These are phyloP conservation scores for Penicillium sp. DNA, from an alignment of 2,329 filamentous ascomycete species.

Conservation along the genomic window DNA sequence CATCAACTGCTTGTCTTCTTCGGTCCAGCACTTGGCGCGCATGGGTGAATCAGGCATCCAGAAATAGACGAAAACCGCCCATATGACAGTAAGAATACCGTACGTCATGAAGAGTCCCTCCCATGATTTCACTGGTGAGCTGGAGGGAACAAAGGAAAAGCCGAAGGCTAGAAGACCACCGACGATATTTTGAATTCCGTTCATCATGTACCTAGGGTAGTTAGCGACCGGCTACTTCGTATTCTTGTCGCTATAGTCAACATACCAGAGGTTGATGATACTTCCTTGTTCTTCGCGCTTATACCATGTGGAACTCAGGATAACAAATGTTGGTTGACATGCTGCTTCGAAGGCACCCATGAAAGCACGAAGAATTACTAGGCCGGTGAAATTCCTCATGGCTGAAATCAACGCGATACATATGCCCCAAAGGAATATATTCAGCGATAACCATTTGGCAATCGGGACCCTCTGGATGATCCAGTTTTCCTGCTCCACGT, in stretches of 20 bases:
- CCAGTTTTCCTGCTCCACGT: slow-evolving; percentile 52
- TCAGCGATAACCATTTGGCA: slow-evolving; percentile 67
- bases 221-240: background rate
- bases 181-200: slow-evolving; percentile 72
- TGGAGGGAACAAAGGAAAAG: slow-evolving; percentile 53
- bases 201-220: slow-evolving; percentile 69
- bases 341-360: slow-evolving; percentile 73
- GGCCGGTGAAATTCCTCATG: slow-evolving; percentile 62
- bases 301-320: slow-evolving; percentile 73
- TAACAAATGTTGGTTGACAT: slow-evolving; percentile 70
- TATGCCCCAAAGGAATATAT: slow-evolving; percentile 67
- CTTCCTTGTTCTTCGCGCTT: slow-evolving; percentile 68
- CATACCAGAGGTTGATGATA: slow-evolving; percentile 69
- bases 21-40: slow-evolving; percentile 69
- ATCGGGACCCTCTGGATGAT: slow-evolving; percentile 66
- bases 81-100: slow-evolving; percentile 62
- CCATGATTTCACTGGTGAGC: slow-evolving; percentile 62
- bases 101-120: slow-evolving; percentile 70
- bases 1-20: slow-evolving; percentile 67
- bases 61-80: slow-evolving; percentile 64
- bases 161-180: slow-evolving; percentile 68
- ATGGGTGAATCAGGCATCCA: slow-evolving; percentile 72
- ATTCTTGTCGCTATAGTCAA: background rate
- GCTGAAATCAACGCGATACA: slow-evolving; percentile 65
- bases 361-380: slow-evolving; percentile 66